Evolutionary conservation across 2,329 filamentous ascomycete genomes (phyloP), one percentile per base, ranked within the genome.

Genomic region (Pseudocercospora vitis): DNA sequence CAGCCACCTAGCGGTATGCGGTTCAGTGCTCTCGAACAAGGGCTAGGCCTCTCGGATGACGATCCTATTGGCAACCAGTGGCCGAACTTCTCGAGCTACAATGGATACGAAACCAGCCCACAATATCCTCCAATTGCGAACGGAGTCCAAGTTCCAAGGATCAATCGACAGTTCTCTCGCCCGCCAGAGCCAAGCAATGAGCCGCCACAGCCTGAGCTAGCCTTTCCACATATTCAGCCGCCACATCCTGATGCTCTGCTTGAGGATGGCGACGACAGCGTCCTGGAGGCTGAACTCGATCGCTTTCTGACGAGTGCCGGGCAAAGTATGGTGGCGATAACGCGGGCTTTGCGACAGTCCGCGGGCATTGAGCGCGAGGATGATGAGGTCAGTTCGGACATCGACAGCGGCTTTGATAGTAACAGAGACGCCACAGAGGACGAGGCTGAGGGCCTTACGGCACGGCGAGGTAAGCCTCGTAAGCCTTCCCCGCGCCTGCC

Each of bases 171-270:
- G 7, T 50, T 57, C 11, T 51, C 56, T n/a, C 56, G 53, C n/a
- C 52, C 57, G 18, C 53, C 57, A 12, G 55, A 58, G 32, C 53
- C 52, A 19, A 59, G 60, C 52, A 55, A 48, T 32, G 51, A 56
- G 12, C 57, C 57, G 7, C 19, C 48, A 7, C 55, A 55, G 16
- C 60, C 58, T 1, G 56, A 63, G 11, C 48, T 70, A 49, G 62
- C 61, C 6, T 69, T 71, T 23, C 68, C 68, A 8, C 48, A 52
- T 3, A 55, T 64, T 4, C 51, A 59, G 2, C 60, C 65, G 11
- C 68, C 69, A 12, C 63, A 68, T 31, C 63, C 66, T 7, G 60
- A 61, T 9, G 61, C 65, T 7, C 54, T 72, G 8, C 53, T 52
- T 4, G 68, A 71, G 44, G 59, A 62, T n/a, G 65, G 64, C 6